These are phyloP conservation scores for Stentor coeruleus DNA, from an alignment of 73 alveolate genomes.

Conservation along the genomic window DNA sequence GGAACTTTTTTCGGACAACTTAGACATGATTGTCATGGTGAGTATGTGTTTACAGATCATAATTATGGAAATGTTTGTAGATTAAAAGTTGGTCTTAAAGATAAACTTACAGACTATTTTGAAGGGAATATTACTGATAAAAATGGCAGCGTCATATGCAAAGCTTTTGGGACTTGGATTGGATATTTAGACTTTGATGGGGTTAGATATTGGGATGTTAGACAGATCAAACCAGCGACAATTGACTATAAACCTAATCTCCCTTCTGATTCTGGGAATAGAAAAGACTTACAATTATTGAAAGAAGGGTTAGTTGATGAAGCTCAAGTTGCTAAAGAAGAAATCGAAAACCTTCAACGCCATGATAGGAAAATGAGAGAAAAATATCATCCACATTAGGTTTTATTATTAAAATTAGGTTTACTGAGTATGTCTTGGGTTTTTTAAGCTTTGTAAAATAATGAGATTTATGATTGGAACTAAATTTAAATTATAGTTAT, in stretches of 20 bases:
- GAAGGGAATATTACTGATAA: conserved; percentile 72
- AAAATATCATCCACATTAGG: background rate
- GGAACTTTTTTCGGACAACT: conserved; percentile 55
- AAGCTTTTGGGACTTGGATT: conserved; percentile 69
- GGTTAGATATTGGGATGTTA: conserved; percentile 81
- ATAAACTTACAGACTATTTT: conserved; percentile 73
- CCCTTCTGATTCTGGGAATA: conserved; percentile 60
- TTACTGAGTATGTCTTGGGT: too few species aligned
- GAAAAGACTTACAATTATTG: conserved; percentile 56
- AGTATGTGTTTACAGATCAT: conserved; percentile 37
- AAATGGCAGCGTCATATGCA: conserved; percentile 43
- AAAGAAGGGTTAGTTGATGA: conserved; percentile 56
- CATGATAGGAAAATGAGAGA: conserved; percentile 60
- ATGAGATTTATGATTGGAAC: too few species aligned
- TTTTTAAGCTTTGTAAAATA: too few species aligned
- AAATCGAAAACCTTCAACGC: conserved; percentile 59
- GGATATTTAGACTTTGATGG: conserved; percentile 85
- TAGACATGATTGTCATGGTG: conserved; percentile 50
- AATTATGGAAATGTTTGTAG: conserved; percentile 31
- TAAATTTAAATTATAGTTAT: too few species aligned
- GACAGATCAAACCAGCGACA: conserved; percentile 38
- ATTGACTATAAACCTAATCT: conserved; percentile 6
- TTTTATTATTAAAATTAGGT: too few species aligned
- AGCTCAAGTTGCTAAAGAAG: conserved; percentile 72
- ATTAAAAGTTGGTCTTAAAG: conserved; percentile 41